Conservation (phyloP, 2,329 filamentous ascomycete species). For the Zymoseptoria brevis region DNA sequence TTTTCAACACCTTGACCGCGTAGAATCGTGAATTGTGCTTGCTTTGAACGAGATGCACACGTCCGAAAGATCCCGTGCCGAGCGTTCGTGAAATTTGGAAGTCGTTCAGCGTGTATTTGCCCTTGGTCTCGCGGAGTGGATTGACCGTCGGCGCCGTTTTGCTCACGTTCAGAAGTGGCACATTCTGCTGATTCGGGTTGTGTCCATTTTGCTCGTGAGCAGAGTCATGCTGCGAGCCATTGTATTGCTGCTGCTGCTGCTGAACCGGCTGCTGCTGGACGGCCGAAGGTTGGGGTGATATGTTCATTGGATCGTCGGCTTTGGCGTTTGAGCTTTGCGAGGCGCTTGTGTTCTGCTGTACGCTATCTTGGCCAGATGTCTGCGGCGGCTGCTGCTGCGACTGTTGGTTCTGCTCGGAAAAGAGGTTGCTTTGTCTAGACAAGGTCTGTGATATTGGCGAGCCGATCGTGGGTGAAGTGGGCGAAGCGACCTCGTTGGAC, state of each 20-base stretch:
- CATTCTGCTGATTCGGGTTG: conserved; percentile 33
- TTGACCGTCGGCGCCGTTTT: conserved; percentile 26
- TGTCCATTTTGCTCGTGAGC: conserved; percentile 23
- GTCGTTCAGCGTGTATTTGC: conserved; percentile 89
- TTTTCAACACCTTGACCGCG: conserved; percentile 96
- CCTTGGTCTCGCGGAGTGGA: conserved; percentile 67
- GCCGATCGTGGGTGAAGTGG: conserved; percentile 51
- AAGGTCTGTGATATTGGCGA: conserved; percentile 42
- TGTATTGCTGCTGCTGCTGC: conserved; percentile 31
- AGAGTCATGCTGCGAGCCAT: conserved; percentile 30
- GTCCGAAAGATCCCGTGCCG: conserved; percentile 92
- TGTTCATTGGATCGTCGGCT: not conserved
- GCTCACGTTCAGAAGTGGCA: conserved; percentile 29
- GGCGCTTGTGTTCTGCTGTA: not conserved
- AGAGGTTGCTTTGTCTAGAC: conserved; percentile 29
- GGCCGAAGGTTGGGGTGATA: not conserved
- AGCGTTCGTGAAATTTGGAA: conserved; percentile 86
- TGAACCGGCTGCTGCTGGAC: not conserved
- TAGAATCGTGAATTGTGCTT: conserved; percentile 98
- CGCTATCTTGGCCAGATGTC: not conserved
- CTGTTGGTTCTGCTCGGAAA: conserved; percentile 21
- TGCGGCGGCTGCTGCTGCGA: not conserved
- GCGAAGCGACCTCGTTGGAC: conserved; percentile 52
- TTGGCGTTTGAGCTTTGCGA: not conserved
- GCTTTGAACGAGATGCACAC: conserved; percentile 93